phyloP scores from a whole-genome alignment of 495 filamentous ascomycete species.

The Aspergillus funiculosus region DNA sequence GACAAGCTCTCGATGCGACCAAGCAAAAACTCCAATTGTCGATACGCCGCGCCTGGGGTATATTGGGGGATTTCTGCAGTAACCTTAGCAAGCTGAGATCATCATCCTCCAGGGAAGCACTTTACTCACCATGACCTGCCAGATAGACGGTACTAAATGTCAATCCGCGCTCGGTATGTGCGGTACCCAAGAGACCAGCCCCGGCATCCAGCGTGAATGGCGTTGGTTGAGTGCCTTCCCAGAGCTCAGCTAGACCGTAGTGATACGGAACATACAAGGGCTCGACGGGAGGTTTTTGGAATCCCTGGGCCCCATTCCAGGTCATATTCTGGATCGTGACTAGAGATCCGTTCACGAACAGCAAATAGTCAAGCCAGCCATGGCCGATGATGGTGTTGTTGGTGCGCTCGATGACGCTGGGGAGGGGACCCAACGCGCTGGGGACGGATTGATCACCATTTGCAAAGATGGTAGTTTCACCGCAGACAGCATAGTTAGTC shows the following conservation, averaged over 20 bases:
- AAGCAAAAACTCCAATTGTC: conserved; percentile 63
- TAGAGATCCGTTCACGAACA: conserved; percentile 62
- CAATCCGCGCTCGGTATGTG: conserved; percentile 61
- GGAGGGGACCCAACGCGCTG: conserved; percentile 49
- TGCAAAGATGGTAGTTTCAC: conserved; percentile 50
- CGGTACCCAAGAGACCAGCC: conserved; percentile 55
- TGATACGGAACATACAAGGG: conserved; percentile 64
- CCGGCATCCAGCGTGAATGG: conserved; percentile 33
- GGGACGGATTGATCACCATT: conserved; percentile 44
- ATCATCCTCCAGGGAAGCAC: neutral
- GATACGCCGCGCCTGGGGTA: conserved; percentile 55
- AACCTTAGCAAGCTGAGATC: neutral
- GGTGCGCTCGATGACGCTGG: conserved; percentile 65
- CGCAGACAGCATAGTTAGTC: conserved; percentile 58
- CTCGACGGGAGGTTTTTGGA: conserved; percentile 50
- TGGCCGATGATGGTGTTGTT: conserved; percentile 65
- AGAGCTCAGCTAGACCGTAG: conserved; percentile 31
- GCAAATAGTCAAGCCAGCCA: conserved; percentile 51
- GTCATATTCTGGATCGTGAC: conserved; percentile 81
- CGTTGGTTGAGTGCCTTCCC: conserved; percentile 5
- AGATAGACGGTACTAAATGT: conserved; percentile 57
- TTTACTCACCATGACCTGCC: conserved; percentile 56
- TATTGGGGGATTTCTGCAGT: conserved; percentile 50
- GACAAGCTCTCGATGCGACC: conserved; percentile 49
- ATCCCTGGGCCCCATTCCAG: conserved; percentile 67